These are phyloP conservation scores for Kodamaea nitidulidarum DNA, from an alignment of 805 yeast genomes.

Conservation along the genomic window DNA sequence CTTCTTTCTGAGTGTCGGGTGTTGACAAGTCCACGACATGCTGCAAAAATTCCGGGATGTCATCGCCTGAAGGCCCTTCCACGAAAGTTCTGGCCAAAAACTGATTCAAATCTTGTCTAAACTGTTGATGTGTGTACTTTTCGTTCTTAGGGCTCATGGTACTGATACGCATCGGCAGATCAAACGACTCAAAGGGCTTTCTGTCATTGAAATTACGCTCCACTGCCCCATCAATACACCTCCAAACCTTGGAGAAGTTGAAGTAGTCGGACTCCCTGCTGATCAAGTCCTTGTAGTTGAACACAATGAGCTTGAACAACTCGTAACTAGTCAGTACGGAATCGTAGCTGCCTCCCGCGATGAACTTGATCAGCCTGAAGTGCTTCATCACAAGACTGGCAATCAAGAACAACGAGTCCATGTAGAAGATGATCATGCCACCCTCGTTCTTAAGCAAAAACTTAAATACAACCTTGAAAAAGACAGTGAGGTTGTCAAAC, in stretches of 20 bases:
- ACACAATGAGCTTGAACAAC: conserved; percentile 30
- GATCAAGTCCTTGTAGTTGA: conserved; percentile 32
- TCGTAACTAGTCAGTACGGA: conserved; percentile 30
- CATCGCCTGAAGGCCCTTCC: conserved; percentile 13
- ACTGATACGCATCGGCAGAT: conserved; percentile 34
- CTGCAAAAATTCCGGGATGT: conserved; percentile 12
- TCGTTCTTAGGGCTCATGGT: conserved; percentile 18
- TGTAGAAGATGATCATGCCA: conserved; percentile 34
- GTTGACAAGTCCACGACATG: conserved; percentile 9
- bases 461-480: conserved; percentile 34
- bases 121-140: conserved; percentile 19
- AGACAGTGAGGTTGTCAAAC: conserved; percentile 40
- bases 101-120: conserved; percentile 25
- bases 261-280: conserved; percentile 32
- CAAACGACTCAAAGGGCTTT: conserved; percentile 16
- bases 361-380: conserved; percentile 30
- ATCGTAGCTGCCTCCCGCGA: conserved; percentile 26
- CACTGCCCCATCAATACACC: conserved; percentile 22
- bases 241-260: conserved; percentile 33
- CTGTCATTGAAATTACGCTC: conserved; percentile 3
- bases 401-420: conserved; percentile 40
- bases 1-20: conserved; percentile 3
- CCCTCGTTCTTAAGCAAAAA: conserved; percentile 37
- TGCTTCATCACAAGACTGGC: conserved; percentile 29
- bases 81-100: conserved; percentile 15